A percentile compares a stretch with the other conserved stretches of the same genome.
phyloP scores from a whole-genome alignment of 768 basidiomycete species.

The Hericium rajendrae region DNA sequence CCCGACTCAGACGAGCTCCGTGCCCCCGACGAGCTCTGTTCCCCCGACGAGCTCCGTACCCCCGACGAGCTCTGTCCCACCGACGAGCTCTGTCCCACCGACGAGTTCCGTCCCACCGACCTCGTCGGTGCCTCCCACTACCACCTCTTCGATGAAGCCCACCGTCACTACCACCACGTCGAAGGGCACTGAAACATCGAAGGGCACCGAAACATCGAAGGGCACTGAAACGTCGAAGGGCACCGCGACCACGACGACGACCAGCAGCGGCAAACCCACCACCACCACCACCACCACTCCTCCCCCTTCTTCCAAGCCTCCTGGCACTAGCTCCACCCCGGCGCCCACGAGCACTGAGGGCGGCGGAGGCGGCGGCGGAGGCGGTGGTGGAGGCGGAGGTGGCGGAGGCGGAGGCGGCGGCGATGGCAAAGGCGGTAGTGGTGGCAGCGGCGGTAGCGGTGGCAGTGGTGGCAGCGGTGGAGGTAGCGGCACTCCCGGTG shows the following conservation, averaged over 20 bases:
- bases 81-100: too few species aligned
- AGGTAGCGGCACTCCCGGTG: neutral
- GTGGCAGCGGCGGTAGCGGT: neutral
- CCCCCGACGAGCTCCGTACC: too few species aligned
- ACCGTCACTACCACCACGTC: neutral
- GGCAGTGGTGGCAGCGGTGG: neutral
- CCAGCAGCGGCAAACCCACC: constrained; percentile 14
- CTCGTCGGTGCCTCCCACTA: neutral
- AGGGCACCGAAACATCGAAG: neutral
- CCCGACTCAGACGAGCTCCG: neutral
- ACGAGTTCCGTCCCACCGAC: neutral
- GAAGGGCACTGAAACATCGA: neutral
- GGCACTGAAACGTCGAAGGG: neutral
- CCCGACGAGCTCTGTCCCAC: too few species aligned
- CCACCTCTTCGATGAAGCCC: neutral
- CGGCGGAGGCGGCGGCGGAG: neutral
- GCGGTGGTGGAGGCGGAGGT: neutral
- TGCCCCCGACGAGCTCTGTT: too few species aligned
- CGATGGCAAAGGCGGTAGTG: neutral
- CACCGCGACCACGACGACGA: constrained; percentile 5
- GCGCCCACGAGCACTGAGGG: neutral
- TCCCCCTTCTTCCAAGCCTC: neutral
- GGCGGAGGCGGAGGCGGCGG: neutral
- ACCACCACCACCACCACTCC: neutral
- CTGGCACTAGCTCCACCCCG: neutral